Percentiles rank a stretch among this genome's conserved stretches.
phyloP scores from a whole-genome alignment of 345 rosid genomes.

The Linum usitatissimum region DNA sequence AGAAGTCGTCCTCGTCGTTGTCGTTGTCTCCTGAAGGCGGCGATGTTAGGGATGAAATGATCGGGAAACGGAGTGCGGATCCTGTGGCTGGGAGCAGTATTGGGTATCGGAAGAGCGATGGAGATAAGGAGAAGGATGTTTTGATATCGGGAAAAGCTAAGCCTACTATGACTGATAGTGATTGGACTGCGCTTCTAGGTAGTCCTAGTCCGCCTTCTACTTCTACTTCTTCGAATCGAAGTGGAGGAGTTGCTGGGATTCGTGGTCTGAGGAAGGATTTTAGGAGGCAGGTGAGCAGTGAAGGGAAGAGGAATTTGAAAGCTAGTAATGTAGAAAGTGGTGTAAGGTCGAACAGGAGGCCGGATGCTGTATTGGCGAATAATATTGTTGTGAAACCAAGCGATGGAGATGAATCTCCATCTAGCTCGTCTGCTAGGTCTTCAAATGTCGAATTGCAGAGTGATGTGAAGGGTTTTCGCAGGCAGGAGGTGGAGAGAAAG shows the following conservation, averaged over 20 bases:
- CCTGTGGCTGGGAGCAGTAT: conserved; percentile 7
- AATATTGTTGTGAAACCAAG: conserved; percentile 39
- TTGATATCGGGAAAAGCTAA: conserved; percentile 22
- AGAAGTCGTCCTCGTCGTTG: conserved; percentile 4
- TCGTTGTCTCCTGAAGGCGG: conserved; percentile 10
- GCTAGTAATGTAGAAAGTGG: conserved; percentile 14
- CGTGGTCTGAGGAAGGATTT: conserved; percentile 41
- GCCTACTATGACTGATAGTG: conserved; percentile 56
- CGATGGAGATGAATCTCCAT: conserved; percentile 36
- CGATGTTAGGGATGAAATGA: conserved; percentile 22
- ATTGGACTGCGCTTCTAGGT: conserved; percentile 77
- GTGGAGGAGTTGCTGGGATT: conserved; percentile 26
- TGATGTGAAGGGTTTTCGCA: conserved; percentile 24
- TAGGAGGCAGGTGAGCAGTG: conserved; percentile 32
- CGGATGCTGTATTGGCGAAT: conserved; percentile 16
- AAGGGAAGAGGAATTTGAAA: conserved; percentile 40
- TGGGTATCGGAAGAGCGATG: conserved; percentile 8
- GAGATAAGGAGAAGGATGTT: conserved; percentile 21
- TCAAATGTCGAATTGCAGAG: conserved; percentile 32
- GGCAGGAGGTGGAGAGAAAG: conserved; percentile 15
- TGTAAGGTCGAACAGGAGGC: conserved; percentile 21
- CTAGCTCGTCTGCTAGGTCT: conserved; percentile 34
- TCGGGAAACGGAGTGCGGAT: conserved; percentile 40
- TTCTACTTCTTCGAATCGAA: conserved; percentile 16
- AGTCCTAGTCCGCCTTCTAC: conserved; percentile 28